Evolutionary conservation across 495 filamentous ascomycete species (phyloP).

Genomic region (Aspergillus affinis): DNA sequence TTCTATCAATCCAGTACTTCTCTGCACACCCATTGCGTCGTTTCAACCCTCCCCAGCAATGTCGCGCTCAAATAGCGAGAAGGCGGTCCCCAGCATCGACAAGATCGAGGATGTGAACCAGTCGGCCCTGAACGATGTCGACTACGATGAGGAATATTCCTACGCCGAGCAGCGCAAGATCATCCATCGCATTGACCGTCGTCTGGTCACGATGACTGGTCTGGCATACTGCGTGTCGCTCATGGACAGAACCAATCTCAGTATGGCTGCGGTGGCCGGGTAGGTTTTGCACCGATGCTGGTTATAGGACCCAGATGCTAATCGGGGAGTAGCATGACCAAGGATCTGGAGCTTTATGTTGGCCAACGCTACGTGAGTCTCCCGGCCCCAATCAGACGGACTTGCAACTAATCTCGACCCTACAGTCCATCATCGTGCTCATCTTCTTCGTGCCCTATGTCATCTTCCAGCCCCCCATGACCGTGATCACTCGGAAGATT

Average conservation of each 20-base stretch:
- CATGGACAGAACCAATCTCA: constrained; percentile 70
- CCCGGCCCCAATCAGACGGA: no score
- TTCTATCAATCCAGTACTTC: not conserved
- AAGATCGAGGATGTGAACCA: constrained; percentile 33
- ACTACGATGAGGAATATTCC: constrained; percentile 39
- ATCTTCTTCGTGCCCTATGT: constrained; percentile 69
- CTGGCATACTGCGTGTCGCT: constrained; percentile 64
- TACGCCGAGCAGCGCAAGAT: constrained; percentile 43
- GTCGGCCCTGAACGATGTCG: constrained; percentile 13
- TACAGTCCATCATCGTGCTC: constrained; percentile 55
- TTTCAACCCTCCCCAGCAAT: constrained; percentile 3
- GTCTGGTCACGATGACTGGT: constrained; percentile 63
- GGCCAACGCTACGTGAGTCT: constrained; percentile 40
- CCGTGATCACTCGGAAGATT: constrained; percentile 57
- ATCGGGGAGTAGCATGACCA: constrained; percentile 38
- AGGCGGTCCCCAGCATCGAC: constrained; percentile 23
- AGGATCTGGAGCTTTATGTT: constrained; percentile 48
- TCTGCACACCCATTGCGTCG: not conserved
- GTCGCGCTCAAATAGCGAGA: constrained; percentile 22
- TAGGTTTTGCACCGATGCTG: constrained; percentile 14
- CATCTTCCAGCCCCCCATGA: constrained; percentile 60
- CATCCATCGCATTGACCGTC: constrained; percentile 60
- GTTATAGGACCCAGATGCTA: not conserved
- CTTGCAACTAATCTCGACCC: not conserved
- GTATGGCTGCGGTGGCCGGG: constrained; percentile 62